Evolutionary conservation across 1,284 basidiomycete genomes (phyloP), one percentile per base, ranked within the genome.

Genomic region (Naganishia albida): DNA sequence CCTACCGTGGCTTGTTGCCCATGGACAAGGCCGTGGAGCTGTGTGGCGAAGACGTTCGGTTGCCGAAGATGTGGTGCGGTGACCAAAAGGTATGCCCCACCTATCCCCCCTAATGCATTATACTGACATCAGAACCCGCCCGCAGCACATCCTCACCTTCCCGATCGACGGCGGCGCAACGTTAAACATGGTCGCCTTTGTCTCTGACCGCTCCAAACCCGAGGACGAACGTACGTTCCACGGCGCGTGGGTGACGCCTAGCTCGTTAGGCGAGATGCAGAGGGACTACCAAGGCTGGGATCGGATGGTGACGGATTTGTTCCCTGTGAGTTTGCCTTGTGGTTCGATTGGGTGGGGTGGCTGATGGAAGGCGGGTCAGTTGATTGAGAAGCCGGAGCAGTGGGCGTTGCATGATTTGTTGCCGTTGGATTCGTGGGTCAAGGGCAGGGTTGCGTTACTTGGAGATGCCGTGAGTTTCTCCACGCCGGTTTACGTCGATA

Each of bases 361-460:
- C 26, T 39, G 51, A 39, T 39, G n/a, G 25, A 34, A 15, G 15
- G 28, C 2, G 39, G 8, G 15, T 1, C 30, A 60, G 57, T 26
- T 60, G 23, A 60, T 60, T 28, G 57, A 60, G 46, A 60, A 60
- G 42, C 57, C 57, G 3, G 57, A 60, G 18, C 57, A 50, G 38
- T 88, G 86, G 87, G 81, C 80, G 6, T 82, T 88, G 52, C 86
- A 86, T 68, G 79, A 81, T 20, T 67, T 86, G 15, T 83, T 84
- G 0, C 82, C 82, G 0, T 74, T 87, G 48, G 68, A 78, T 8
- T 82, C 73, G 15, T 87, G 81, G 68, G 76, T 82, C 30, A 80
- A 79, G 38, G 82, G 81, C 0, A 78, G 77, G 3, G 77, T 86
- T 4, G 84, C 83, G 0, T 75, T 87, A 20, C 75, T 85, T 7